phyloP scores from a whole-genome alignment of 1,284 basidiomycete species.

The Lentinula novae-zelandiae region DNA sequence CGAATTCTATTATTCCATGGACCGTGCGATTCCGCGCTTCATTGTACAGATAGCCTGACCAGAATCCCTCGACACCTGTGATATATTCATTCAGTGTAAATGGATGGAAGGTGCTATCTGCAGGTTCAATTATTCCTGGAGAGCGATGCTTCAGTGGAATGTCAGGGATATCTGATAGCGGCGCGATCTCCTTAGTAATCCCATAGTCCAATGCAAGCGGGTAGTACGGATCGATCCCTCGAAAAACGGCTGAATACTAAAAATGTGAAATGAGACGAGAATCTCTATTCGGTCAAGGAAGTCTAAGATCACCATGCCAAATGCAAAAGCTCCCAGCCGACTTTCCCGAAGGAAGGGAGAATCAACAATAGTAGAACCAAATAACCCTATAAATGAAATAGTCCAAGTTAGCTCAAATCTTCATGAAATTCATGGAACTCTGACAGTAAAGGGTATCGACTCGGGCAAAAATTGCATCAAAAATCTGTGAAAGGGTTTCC shows the following conservation, averaged over 20 bases:
- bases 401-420: neutral
- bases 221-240: neutral
- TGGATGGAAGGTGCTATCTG: neutral
- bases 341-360: neutral
- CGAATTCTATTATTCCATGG: conserved; percentile 8
- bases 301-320: conserved; percentile 9
- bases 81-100: neutral
- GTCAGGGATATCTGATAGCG: neutral
- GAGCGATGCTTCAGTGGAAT: neutral
- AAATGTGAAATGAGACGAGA: neutral
- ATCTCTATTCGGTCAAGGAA: neutral
- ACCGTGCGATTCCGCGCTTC: neutral
- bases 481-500: conserved; percentile 5
- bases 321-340: conserved; percentile 5
- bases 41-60: conserved; percentile 10
- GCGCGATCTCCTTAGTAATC: neutral
- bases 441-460: conserved; percentile 3
- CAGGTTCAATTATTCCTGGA: neutral
- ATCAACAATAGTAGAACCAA: neutral
- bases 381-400: neutral
- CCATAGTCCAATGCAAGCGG: neutral
- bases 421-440: neutral
- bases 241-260: neutral
- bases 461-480: conserved; percentile 3
- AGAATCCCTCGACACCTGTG: conserved; percentile 8